Base-by-base conservation (phyloP, 306 rosid genomes). In the Coriaria nepalensis region DNA sequence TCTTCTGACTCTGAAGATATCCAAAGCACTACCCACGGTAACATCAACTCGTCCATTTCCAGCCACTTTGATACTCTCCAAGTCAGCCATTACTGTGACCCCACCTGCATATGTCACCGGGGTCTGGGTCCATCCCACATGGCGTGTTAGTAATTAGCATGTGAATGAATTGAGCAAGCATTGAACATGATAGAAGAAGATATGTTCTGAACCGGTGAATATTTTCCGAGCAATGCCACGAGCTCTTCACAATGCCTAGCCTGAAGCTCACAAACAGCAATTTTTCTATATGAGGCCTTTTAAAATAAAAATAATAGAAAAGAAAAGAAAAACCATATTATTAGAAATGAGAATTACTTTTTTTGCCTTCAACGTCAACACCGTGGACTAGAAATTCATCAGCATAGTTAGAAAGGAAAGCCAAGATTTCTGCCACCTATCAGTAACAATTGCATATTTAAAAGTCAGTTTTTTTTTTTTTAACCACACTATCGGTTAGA, bases 291-390 rank as follows among this genome's bases (percentile, higher is more conserved):
- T 57, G 48, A 66, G 40, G 9, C 35, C 9, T 47, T 35, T 47
- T 7, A n/a, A n/a, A n/a, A n/a, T n/a, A n/a, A n/a, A n/a, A n/a
- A n/a, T n/a, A 11, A 7, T 47, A 6, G 4, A 11, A 29, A 46
- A 29, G 0, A 15, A 14, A 2, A 14, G 34, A 47, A 13, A 29
- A 43, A 13, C n/a, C 5, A n/a, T 14, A 56, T 9, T 12, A 9
- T 2, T 40, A 59, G 14, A 61, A 13, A 6, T 2, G 44, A 7
- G 11, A 62, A 88, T 53, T 72, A 84, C 95, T 75, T 90, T 75
- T 90, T 70, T 90, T 90, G 68, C 95, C 97, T 75, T 90, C 97
- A 63, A 90, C 95, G 61, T 90, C 97, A 42, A 90, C 95, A 34
- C 97, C 95, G 38, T 90, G 97, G 56, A 84, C 95, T 44, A 90